phyloP scores from a whole-genome alignment of 2,329 filamentous ascomycete genomes.

The Phyllosticta citriasiana region DNA sequence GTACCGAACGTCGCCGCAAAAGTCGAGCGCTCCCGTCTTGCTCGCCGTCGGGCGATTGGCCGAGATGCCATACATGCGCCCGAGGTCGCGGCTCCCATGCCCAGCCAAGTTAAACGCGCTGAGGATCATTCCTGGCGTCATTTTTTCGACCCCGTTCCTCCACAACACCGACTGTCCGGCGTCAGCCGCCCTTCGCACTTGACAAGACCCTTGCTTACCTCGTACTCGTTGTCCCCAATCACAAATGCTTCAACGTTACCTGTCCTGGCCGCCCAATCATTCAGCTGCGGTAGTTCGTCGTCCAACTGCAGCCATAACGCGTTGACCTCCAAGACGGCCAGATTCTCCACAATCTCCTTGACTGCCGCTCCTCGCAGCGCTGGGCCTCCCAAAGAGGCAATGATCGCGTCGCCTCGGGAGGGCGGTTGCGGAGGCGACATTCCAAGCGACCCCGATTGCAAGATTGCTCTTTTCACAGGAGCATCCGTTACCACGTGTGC shows the following conservation, averaged over 20 bases:
- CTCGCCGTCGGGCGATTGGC: constrained; percentile 29
- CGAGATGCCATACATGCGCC: constrained; percentile 32
- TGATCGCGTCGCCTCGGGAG: constrained; percentile 22
- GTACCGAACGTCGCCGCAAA: constrained; percentile 27
- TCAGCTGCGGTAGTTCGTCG: constrained; percentile 17
- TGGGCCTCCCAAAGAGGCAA: constrained; percentile 18
- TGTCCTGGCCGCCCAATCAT: constrained; percentile 27
- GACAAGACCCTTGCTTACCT: constrained; percentile 6
- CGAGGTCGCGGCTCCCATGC: constrained; percentile 22
- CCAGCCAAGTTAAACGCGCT: constrained; percentile 24
- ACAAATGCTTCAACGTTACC: constrained; percentile 29
- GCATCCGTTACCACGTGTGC: constrained; percentile 29
- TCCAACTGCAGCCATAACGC: constrained; percentile 34
- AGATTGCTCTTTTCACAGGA: constrained; percentile 24
- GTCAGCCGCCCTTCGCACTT: not conserved
- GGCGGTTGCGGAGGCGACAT: constrained; percentile 34
- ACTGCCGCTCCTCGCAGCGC: constrained; percentile 22
- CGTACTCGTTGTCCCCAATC: constrained; percentile 36
- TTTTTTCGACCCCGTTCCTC: constrained; percentile 33
- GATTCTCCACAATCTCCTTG: constrained; percentile 23
- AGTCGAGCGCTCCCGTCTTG: constrained; percentile 32
- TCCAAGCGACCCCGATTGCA: constrained; percentile 35
- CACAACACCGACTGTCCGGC: constrained; percentile 33
- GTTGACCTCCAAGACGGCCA: constrained; percentile 13
- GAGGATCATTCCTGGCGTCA: constrained; percentile 25